Conservation (phyloP, 2,329 filamentous ascomycete genomes). For the Dothideomycetes sp. region DNA sequence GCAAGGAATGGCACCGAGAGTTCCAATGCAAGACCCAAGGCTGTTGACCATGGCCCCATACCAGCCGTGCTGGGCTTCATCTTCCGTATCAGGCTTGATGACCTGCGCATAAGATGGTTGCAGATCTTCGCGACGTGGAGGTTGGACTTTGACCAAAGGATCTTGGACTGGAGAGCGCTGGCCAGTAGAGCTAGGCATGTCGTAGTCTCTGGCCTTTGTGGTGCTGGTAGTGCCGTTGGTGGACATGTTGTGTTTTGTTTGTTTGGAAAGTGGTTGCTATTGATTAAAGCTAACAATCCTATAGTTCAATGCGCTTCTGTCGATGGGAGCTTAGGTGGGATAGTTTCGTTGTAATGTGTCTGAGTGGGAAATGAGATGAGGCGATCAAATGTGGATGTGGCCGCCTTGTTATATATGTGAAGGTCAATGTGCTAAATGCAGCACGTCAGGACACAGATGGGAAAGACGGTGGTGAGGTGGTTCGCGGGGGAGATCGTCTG, state of each 20-base stretch:
- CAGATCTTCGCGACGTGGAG: conserved; percentile 70
- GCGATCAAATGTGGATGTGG: too few relatives aligned
- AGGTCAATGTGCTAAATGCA: too few relatives aligned
- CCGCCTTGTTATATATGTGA: too few relatives aligned
- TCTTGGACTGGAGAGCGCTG: neutral
- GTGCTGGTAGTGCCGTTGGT: neutral
- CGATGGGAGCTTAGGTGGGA: too few relatives aligned
- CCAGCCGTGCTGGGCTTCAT: conserved; percentile 69
- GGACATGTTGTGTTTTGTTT: neutral
- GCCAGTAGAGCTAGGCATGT: neutral
- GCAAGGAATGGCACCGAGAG: conserved; percentile 77
- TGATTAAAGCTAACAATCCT: neutral
- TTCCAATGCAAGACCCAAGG: conserved; percentile 65
- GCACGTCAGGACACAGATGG: too few relatives aligned
- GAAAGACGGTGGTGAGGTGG: too few relatives aligned
- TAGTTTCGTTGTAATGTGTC: too few relatives aligned
- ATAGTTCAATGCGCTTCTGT: too few relatives aligned
- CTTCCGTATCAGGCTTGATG: conserved; percentile 50
- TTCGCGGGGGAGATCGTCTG: too few relatives aligned
- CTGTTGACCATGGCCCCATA: conserved; percentile 79
- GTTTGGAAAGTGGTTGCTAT: neutral
- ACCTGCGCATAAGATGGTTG: conserved; percentile 69
- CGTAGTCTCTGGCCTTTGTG: neutral
- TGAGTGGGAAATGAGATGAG: too few relatives aligned
- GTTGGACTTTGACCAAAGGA: conserved; percentile 50